Percentiles rank a stretch among this genome's conserved stretches.
phyloP scores from a whole-genome alignment of 2,329 filamentous ascomycete species.

The Immersiporthe knoxdaviesiana region DNA sequence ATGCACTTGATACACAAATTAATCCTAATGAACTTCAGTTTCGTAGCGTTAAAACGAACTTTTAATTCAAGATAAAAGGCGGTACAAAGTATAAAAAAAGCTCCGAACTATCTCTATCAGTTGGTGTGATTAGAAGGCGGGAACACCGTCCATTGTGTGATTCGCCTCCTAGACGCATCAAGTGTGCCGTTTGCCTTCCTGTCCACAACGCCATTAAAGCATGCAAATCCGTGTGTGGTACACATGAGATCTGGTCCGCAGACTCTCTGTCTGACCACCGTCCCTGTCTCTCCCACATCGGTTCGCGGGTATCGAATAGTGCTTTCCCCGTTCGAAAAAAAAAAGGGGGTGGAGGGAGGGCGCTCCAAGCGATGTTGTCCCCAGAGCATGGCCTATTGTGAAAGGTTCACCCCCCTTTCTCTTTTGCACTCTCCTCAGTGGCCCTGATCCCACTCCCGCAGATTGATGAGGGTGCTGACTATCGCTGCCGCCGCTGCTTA shows the following conservation, averaged over 20 bases:
- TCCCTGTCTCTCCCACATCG: not conserved
- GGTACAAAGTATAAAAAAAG: not conserved
- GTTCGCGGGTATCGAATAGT: not conserved
- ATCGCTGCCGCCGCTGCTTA: not conserved
- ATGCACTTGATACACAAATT: not conserved
- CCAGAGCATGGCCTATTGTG: not conserved
- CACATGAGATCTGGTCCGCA: not conserved
- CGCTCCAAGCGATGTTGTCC: not conserved
- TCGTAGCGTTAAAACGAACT: not conserved
- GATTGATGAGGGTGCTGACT: too few relatives aligned
- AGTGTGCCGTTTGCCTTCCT: not conserved
- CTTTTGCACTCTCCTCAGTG: not conserved
- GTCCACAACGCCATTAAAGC: constrained; percentile 23
- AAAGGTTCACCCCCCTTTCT: not conserved
- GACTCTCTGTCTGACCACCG: not conserved
- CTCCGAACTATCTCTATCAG: not conserved
- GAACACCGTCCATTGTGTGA: not conserved
- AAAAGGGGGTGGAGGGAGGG: too few relatives aligned
- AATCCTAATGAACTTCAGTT: not conserved
- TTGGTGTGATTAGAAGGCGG: not conserved
- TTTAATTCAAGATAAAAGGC: not conserved
- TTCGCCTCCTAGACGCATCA: not conserved
- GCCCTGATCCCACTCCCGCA: not conserved
- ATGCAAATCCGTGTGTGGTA: constrained; percentile 20
- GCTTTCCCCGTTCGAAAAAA: not conserved